Conservation (phyloP, 176 grass and related monocot species). For the Lolium perenne region DNA sequence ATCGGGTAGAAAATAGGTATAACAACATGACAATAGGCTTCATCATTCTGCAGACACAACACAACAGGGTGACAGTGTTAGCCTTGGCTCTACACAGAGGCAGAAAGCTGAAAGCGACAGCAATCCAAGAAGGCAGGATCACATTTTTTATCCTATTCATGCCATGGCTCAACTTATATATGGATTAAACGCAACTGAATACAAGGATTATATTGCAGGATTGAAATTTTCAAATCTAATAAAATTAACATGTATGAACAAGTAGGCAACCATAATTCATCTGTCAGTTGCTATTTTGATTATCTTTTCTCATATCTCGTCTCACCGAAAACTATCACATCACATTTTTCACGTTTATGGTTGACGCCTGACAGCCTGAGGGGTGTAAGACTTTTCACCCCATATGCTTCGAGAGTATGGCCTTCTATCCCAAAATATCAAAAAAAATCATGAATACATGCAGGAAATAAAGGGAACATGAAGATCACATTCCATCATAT, state of each 20-base stretch:
- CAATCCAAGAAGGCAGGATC: slow-evolving; percentile 3
- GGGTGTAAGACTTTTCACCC: too few relatives aligned
- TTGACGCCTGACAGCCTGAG: not conserved
- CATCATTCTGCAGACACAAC: slow-evolving; percentile 4
- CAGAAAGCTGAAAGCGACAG: not conserved
- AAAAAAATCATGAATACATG: too few relatives aligned
- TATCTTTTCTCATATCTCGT: not conserved
- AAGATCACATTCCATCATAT: not conserved
- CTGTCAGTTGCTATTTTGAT: not conserved
- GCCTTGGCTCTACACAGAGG: not conserved
- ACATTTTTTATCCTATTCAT: not conserved
- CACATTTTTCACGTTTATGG: not conserved
- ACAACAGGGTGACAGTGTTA: not conserved
- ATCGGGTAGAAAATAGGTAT: slow-evolving; percentile 13
- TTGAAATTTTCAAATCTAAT: slow-evolving; percentile 1
- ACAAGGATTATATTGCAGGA: not conserved
- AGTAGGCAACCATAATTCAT: not conserved
- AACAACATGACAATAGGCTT: slow-evolving; percentile 9
- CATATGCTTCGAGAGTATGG: not conserved
- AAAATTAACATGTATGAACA: not conserved
- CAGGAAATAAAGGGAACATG: slow-evolving; percentile 4
- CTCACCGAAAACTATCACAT: not conserved
- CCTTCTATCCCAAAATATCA: not conserved
- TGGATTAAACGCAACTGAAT: not conserved
- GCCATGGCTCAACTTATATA: not conserved